These are phyloP conservation scores for Sergeia podlipaevii DNA, from an alignment of 208 protist genomes.

Conservation along the genomic window DNA sequence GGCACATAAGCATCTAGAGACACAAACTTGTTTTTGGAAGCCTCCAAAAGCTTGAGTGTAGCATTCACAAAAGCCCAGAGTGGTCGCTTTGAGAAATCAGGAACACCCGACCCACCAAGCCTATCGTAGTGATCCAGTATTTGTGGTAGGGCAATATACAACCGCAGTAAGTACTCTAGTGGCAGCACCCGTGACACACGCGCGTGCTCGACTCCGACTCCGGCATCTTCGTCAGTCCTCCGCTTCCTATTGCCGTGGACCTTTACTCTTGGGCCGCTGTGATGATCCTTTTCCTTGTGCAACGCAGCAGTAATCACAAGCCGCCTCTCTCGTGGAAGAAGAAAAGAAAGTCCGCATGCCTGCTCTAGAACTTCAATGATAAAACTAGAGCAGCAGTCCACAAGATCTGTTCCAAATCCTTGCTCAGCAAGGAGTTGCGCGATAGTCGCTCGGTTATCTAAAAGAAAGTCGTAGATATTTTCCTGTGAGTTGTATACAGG, in stretches of 20 bases:
- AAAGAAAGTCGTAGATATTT: slow-evolving; percentile 61
- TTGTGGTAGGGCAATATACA: slow-evolving; percentile 66
- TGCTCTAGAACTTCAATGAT: slow-evolving; percentile 71
- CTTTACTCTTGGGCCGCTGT: slow-evolving; percentile 1
- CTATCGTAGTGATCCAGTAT: slow-evolving; percentile 83
- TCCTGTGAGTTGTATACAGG: slow-evolving; percentile 21
- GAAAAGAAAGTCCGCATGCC: slow-evolving; percentile 60
- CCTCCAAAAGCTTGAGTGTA: slow-evolving; percentile 43
- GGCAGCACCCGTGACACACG: slow-evolving; percentile 59
- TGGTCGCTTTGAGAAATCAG: slow-evolving; percentile 40
- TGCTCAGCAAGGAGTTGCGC: slow-evolving; percentile 7
- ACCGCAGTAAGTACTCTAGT: slow-evolving; percentile 75
- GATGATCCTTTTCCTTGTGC: slow-evolving; percentile 20
- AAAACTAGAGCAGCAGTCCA: slow-evolving; percentile 50
- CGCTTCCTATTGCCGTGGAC: slow-evolving; percentile 15
- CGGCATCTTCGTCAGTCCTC: slow-evolving; percentile 12
- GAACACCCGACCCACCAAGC: slow-evolving; percentile 55
- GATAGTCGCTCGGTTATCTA: slow-evolving; percentile 18
- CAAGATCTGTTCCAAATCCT: slow-evolving; percentile 23
- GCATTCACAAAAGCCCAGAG: slow-evolving; percentile 67
- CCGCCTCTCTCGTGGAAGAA: slow-evolving; percentile 46
- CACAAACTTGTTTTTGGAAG: slow-evolving; percentile 24
- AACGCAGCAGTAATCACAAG: slow-evolving; percentile 23
- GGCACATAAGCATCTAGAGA: slow-evolving; percentile 34
- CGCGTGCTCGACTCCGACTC: slow-evolving; percentile 26